Conservation (phyloP, 495 filamentous ascomycete species). For the Lichenothelia convexa region DNA sequence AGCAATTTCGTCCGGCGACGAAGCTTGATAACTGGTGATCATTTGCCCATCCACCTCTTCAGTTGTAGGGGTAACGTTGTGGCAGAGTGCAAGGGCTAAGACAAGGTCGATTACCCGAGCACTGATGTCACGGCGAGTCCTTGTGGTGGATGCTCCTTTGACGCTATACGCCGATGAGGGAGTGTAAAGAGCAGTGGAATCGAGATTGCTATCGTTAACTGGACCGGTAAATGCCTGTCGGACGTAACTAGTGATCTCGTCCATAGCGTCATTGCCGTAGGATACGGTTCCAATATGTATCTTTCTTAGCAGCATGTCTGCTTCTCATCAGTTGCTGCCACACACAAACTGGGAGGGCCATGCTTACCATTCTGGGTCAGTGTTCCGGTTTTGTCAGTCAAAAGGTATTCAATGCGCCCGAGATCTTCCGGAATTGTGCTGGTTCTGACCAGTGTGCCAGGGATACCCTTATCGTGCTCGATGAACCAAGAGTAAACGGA, state of each 20-base stretch:
- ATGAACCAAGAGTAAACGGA: slow-evolving; percentile 92
- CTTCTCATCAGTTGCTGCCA: slow-evolving; percentile 4
- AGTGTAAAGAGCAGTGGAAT: slow-evolving; percentile 37
- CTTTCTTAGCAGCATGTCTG: slow-evolving; percentile 96
- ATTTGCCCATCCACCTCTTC: slow-evolving; percentile 62
- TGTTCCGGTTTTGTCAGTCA: slow-evolving; percentile 96
- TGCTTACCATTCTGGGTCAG: slow-evolving; percentile 69
- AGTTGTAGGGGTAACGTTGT: slow-evolving; percentile 88
- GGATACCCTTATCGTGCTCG: slow-evolving; percentile 73
- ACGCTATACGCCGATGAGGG: slow-evolving; percentile 47
- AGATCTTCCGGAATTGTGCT: slow-evolving; percentile 96
- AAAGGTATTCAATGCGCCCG: slow-evolving; percentile 84
- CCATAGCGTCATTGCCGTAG: slow-evolving; percentile 96
- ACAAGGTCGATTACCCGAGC: slow-evolving; percentile 81
- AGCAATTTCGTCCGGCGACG: slow-evolving; percentile 93
- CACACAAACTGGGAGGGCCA: slow-evolving; percentile 1
- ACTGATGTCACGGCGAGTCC: slow-evolving; percentile 82
- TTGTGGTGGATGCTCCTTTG: slow-evolving; percentile 35
- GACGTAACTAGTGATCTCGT: slow-evolving; percentile 77
- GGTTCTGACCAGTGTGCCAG: slow-evolving; percentile 81
- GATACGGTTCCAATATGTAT: slow-evolving; percentile 96
- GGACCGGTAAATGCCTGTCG: slow-evolving; percentile 52
- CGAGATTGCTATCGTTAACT: slow-evolving; percentile 16
- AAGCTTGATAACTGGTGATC: slow-evolving; percentile 85
- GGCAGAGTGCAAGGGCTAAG: slow-evolving; percentile 79